Evolutionary conservation across 495 filamentous ascomycete genomes (phyloP), one percentile per base, ranked within the genome.

Genomic region (Aspergillus hancockii): DNA sequence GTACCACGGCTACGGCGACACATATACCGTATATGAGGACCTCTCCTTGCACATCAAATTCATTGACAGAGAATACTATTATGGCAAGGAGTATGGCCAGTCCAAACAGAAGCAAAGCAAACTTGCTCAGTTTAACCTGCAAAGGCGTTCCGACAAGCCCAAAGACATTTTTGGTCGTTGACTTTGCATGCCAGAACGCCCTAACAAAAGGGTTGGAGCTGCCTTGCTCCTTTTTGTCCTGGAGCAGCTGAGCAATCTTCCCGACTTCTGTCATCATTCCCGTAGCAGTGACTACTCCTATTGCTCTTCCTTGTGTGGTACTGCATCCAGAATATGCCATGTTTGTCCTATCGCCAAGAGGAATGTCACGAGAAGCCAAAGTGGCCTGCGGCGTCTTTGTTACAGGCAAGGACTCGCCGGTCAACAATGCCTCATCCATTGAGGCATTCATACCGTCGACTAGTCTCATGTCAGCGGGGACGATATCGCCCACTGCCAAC

Each of bases 241-340:
- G 70, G 30, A 74, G 67, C 57, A 83, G 75, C 30, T 78, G 69
- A 10, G 90, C 90, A 67, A 94, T 94, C 67, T 84, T 91, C n/a
- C 90, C 90, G 47, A 95, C 88, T 70, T 92, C 89, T 0, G 90
- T 95, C 54, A 78, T 67, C 90, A 93, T 93, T 10, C 89, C 90
- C 13, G 79, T 88, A n/a, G 86, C 84, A 49, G 85, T 82, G 21
- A 85, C 85, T 49, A 91, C 79, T 41, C 87, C 88, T 28, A 72
- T 79, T 19, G 80, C 88, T 54, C 88, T 81, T 21, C 88, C 88
- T 62, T 88, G 87, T 6, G 88, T 89, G 14, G 88, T 82, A 6
- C 83, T 89, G 50, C 85, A 88, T 16, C 85, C 87, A 19, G 85
- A 84, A 66, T 87, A 90, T 23, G 82, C 83, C 74, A 90, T 85